These are phyloP conservation scores for Penicillium sp. DNA, from an alignment of 2,329 filamentous ascomycete species.

Conservation along the genomic window DNA sequence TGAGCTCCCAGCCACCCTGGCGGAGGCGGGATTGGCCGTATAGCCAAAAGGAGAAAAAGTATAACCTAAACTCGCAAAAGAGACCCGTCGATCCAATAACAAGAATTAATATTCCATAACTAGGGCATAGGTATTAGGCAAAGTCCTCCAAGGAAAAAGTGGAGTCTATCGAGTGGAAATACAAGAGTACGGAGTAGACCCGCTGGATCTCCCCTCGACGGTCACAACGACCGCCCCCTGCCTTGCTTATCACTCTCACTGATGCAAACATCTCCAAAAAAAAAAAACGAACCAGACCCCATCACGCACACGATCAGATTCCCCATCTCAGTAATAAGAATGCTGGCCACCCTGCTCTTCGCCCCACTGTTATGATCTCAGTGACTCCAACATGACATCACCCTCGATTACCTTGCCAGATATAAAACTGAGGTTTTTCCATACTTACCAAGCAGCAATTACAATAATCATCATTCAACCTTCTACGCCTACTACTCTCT, in stretches of 20 bases:
- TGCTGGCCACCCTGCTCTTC: slow-evolving; percentile 17
- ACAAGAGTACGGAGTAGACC: slow-evolving; percentile 10
- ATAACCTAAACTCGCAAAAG: not conserved
- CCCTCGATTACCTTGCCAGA: slow-evolving; percentile 12
- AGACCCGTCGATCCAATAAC: too few relatives aligned
- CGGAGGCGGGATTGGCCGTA: not conserved
- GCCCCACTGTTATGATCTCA: slow-evolving; percentile 38
- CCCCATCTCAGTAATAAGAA: slow-evolving; percentile 1
- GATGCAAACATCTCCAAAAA: slow-evolving; percentile 17
- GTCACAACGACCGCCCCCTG: slow-evolving; percentile 21
- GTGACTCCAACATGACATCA: slow-evolving; percentile 40
- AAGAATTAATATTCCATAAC: too few relatives aligned
- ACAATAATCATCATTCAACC: not conserved
- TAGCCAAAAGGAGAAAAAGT: too few relatives aligned
- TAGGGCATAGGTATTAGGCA: too few relatives aligned
- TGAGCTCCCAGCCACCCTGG: not conserved
- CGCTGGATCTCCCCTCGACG: slow-evolving; percentile 16
- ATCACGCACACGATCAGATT: slow-evolving; percentile 16
- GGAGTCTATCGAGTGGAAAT: slow-evolving; percentile 11
- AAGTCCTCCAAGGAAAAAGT: slow-evolving; percentile 1
- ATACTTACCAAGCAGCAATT: not conserved
- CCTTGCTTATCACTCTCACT: slow-evolving; percentile 14
- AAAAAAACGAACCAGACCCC: slow-evolving; percentile 18
- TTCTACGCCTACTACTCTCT: not conserved
- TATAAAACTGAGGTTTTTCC: slow-evolving; percentile 28